Evolutionary conservation across 78 protist genomes (phyloP).

Genomic region (slime mould (Dictyostelium discoideum)): DNA sequence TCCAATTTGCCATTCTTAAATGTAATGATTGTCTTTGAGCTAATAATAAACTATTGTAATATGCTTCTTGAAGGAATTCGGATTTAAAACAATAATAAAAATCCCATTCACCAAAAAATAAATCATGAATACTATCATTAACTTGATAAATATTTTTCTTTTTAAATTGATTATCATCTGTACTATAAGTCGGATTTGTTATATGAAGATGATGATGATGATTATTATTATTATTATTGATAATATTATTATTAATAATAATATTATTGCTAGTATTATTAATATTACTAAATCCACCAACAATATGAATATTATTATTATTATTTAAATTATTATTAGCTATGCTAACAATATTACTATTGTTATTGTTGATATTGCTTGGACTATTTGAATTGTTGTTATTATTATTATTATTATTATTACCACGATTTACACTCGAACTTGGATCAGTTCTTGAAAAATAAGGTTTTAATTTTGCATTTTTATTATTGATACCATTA

Average conservation of each 20-base stretch:
- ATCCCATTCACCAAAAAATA: conserved; percentile 37
- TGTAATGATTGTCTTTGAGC: conserved; percentile 25
- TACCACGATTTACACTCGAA: neutral
- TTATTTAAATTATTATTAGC: neutral
- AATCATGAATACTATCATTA: neutral
- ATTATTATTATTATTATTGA: too few relatives aligned
- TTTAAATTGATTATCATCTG: neutral
- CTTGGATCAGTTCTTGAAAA: conserved; percentile 3
- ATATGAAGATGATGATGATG: too few relatives aligned
- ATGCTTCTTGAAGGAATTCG: conserved; percentile 6
- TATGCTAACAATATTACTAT: too few relatives aligned
- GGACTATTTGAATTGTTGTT: too few relatives aligned
- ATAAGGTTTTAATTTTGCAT: neutral
- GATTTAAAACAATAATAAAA: conserved; percentile 35
- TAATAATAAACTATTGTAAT: conserved; percentile 12
- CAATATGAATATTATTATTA: neutral
- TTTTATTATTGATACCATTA: neutral
- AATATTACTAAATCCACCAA: too few relatives aligned
- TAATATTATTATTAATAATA: too few relatives aligned
- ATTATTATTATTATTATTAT: too few relatives aligned
- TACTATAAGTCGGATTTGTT: neutral
- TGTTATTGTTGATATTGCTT: too few relatives aligned
- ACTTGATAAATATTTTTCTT: neutral
- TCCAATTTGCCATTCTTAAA: conserved; percentile 53
- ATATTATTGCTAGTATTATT: too few relatives aligned